A percentile compares a stretch with the other conserved stretches of the same genome.
phyloP scores from a whole-genome alignment of 2,329 filamentous ascomycete species.

The Zalaria obscura region DNA sequence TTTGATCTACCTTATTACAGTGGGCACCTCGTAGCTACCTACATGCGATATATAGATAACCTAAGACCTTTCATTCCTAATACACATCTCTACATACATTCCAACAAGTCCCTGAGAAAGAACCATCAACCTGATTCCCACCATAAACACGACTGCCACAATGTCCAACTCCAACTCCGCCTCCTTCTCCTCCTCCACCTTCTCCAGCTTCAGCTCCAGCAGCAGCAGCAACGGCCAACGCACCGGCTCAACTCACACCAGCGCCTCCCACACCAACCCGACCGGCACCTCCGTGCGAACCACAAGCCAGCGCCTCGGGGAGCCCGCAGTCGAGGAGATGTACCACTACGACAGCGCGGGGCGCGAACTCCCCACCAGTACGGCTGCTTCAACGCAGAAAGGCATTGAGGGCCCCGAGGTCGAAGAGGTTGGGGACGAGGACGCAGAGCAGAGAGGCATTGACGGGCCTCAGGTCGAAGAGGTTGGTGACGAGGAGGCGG shows the following conservation, averaged over 20 bases:
- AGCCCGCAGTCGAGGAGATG: slow-evolving; percentile 13
- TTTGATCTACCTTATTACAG: too few species aligned
- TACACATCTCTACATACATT: too few species aligned
- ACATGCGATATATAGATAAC: too few species aligned
- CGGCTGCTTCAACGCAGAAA: too few species aligned
- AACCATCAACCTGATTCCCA: too few species aligned
- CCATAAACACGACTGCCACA: too few species aligned
- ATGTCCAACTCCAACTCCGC: not conserved
- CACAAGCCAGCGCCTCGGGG: slow-evolving; percentile 15
- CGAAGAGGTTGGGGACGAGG: too few species aligned
- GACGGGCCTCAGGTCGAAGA: slow-evolving; percentile 3
- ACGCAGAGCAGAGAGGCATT: too few species aligned
- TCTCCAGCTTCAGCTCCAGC: slow-evolving; percentile 11
- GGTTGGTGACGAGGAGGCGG: slow-evolving; percentile 9
- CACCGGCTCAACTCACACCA: slow-evolving; percentile 11
- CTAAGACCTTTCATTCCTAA: too few species aligned
- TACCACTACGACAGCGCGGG: slow-evolving; percentile 16
- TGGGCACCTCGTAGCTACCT: too few species aligned
- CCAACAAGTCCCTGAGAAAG: too few species aligned
- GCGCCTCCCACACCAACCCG: slow-evolving; percentile 12
- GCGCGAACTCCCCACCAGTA: slow-evolving; percentile 8
- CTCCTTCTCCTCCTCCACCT: slow-evolving; percentile 11
- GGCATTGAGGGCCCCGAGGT: too few species aligned
- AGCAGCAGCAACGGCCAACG: slow-evolving; percentile 9
- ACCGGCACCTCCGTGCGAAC: slow-evolving; percentile 12